Evolutionary conservation across 768 basidiomycete genomes (phyloP).

Genomic region (Kwoniella heveanensis): DNA sequence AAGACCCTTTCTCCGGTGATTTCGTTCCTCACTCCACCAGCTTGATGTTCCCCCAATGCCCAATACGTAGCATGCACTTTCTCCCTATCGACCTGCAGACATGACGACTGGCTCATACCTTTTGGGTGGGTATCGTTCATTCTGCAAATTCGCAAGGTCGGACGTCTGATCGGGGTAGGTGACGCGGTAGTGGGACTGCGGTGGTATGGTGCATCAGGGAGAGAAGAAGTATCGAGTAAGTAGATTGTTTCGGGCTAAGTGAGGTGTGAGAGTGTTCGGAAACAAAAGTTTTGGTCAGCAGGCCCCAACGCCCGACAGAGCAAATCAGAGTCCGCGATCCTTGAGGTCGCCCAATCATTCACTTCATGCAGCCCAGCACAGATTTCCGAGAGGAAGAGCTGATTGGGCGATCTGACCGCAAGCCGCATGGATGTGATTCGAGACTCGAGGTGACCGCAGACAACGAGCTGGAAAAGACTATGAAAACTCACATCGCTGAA

Average conservation of each 20-base stretch:
- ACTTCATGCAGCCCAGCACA: too few species aligned
- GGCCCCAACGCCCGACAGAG: too few species aligned
- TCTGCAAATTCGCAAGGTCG: background rate
- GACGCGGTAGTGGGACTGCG: conserved; percentile 6
- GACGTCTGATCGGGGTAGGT: background rate
- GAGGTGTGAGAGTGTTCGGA: too few species aligned
- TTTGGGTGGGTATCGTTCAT: conserved; percentile 7
- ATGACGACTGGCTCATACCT: conserved; percentile 24
- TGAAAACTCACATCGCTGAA: conserved; percentile 28
- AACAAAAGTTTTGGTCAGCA: too few species aligned
- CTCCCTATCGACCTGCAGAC: conserved; percentile 30
- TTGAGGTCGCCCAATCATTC: too few species aligned
- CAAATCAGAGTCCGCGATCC: too few species aligned
- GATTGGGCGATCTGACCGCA: too few species aligned
- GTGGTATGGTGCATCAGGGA: too few species aligned
- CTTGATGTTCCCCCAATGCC: conserved; percentile 21
- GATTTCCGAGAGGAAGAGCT: too few species aligned
- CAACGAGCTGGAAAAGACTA: too few species aligned
- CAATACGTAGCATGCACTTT: conserved; percentile 29
- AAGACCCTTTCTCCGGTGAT: conserved; percentile 6
- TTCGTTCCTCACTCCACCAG: conserved; percentile 8
- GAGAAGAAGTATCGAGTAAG: conserved; percentile 24
- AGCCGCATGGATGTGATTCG: too few species aligned
- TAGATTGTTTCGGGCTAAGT: conserved; percentile 11
- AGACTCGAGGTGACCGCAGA: too few species aligned